phyloP scores from a whole-genome alignment of 164 flowering plant genomes.

The Magnolia kwangsiensis region DNA sequence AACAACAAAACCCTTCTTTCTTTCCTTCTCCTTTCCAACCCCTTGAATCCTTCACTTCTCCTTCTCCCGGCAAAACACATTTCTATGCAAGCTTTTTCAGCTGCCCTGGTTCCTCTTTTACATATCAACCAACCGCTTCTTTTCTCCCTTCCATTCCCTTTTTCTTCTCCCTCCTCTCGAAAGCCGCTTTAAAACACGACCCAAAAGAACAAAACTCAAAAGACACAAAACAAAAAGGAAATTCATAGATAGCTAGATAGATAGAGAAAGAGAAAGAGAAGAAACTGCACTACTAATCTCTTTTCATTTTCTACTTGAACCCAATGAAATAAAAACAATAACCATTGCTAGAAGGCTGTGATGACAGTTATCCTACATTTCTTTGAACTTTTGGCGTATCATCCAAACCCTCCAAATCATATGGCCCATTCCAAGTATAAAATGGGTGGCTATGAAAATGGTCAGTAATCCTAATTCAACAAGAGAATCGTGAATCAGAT shows the following conservation, averaged over 20 bases:
- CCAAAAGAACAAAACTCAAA: neutral
- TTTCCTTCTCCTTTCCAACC: conserved; percentile 26
- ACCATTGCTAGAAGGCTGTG: too few relatives aligned
- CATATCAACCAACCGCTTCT: conserved; percentile 49
- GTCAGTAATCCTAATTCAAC: too few relatives aligned
- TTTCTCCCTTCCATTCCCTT: conserved; percentile 32
- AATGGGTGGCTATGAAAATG: too few relatives aligned
- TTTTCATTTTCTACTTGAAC: too few relatives aligned
- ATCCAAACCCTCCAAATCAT: too few relatives aligned
- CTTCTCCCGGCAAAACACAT: conserved; percentile 57
- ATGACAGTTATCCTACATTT: too few relatives aligned
- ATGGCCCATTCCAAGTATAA: too few relatives aligned
- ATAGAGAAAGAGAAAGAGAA: neutral
- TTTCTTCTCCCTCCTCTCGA: conserved; percentile 32
- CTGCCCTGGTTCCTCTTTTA: conserved; percentile 69
- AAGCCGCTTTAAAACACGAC: conserved; percentile 38
- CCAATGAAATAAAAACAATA: too few relatives aligned
- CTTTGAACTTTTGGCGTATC: too few relatives aligned
- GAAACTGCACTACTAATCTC: neutral
- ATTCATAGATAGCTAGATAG: neutral
- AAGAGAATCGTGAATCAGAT: too few relatives aligned
- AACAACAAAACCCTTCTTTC: conserved; percentile 24
- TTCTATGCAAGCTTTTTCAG: conserved; percentile 55
- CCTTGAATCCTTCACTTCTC: conserved; percentile 31
- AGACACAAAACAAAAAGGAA: neutral